Evolutionary conservation across 2,329 filamentous ascomycete species (phyloP), one percentile per base, ranked within the genome.

Genomic region (Rhynchosporium graminicola): DNA sequence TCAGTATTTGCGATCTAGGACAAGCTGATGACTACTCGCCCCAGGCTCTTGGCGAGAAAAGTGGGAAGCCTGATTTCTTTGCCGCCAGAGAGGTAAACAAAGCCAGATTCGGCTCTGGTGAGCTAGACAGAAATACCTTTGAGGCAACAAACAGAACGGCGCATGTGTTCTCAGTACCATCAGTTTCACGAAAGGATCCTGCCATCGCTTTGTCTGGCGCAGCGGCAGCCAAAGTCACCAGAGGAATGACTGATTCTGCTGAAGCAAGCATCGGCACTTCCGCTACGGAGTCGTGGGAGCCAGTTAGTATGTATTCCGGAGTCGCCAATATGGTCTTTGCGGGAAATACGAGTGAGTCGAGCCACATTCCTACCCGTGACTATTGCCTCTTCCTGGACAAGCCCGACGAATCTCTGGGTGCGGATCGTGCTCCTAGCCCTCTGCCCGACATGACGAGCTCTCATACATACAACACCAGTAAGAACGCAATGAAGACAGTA

Each of bases 61-160:
- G 65, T 26, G 72, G 71, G 28, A 74, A 74, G 59, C 60, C 64
- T 50, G 70, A 63, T 26, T 74, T 72, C 57, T 74, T 74, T 40
- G 69, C 68, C 52, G 73, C 73, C 20, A 64, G 73, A 66, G 70
- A 74, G 52, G 61, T 66, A 8, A 74, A 74, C 40, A 70, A 70
- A 45, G 62, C 66, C 4, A 69, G 66, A 33, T 52, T 69, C 10
- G 51, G 61, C 36, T 20, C 59, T 38, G 57, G 58, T 20, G 59
- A 63, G 38, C 55, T 47, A 26, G 54, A 64, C 15, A 36, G 33
- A 26, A 33, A 46, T 57, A 13, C 42, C 4, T 42, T 57, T 42
- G 31, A 38, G n/a, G 52, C 59, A 56, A 29, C 59, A 31, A 48
- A 57, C 36, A 31, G n/a, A 42, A 56, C 33, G 13, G 31, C 42